phyloP scores from a whole-genome alignment of 2,329 filamentous ascomycete species.

The Claviceps sorghi region DNA sequence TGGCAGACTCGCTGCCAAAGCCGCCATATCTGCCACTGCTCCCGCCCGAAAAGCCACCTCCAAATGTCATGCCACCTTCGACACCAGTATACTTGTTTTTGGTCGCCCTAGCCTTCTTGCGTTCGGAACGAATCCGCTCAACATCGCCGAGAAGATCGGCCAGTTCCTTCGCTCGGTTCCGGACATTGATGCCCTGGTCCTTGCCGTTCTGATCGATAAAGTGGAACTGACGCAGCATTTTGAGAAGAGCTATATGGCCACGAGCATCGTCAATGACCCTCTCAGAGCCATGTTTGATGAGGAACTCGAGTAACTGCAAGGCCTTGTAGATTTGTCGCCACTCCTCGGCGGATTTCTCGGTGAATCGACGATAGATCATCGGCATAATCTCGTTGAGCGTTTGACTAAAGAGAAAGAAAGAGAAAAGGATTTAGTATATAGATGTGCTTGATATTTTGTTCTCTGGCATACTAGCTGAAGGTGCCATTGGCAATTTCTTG shows the following conservation, averaged over 20 bases:
- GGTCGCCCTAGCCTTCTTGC: constrained; percentile 81
- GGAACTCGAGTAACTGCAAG: constrained; percentile 87
- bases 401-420: constrained; percentile 45
- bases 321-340: constrained; percentile 99
- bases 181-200: constrained; percentile 94
- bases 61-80: constrained; percentile 59
- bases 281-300: constrained; percentile 97
- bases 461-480: constrained; percentile 73
- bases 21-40: constrained; percentile 59
- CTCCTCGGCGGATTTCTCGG: constrained; percentile 93
- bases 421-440: background rate
- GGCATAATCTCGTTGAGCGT: constrained; percentile 98
- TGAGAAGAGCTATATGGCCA: constrained; percentile 84
- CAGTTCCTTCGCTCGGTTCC: constrained; percentile 90
- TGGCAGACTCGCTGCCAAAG: constrained; percentile 76
- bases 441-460: constrained; percentile 4
- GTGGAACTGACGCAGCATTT: constrained; percentile 98
- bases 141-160: constrained; percentile 88
- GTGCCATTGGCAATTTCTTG: constrained; percentile 97
- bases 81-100: constrained; percentile 93
- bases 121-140: constrained; percentile 64
- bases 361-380: constrained; percentile 98
- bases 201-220: constrained; percentile 94
- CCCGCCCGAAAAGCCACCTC: constrained; percentile 35
- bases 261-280: constrained; percentile 93